Conservation (phyloP, 2,329 filamentous ascomycete species). For the Nigrospora osmanthi region DNA sequence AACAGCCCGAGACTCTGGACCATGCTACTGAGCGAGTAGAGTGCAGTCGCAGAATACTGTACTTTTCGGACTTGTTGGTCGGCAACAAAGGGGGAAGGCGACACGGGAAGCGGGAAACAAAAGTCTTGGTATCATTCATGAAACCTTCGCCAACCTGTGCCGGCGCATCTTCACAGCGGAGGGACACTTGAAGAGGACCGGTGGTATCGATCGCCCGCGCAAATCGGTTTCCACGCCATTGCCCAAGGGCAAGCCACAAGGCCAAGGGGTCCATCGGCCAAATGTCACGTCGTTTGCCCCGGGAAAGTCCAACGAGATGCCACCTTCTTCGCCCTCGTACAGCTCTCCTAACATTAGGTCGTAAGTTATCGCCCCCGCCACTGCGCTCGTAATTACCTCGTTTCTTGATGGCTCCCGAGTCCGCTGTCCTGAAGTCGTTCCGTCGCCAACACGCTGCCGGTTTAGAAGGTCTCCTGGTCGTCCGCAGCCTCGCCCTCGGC, state of each 20-base stretch:
- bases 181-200: neutral
- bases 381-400: neutral
- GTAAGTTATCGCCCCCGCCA: neutral
- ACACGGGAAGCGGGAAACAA: neutral
- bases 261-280: neutral
- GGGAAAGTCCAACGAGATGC: neutral
- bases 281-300: neutral
- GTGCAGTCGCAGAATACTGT: neutral
- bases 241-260: neutral
- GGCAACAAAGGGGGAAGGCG: neutral
- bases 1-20: too few relatives aligned
- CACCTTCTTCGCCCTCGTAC: slow-evolving; percentile 1
- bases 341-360: neutral
- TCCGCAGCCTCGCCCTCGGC: slow-evolving; percentile 64
- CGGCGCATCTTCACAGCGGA: neutral
- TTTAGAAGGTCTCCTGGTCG: slow-evolving; percentile 74
- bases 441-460: neutral
- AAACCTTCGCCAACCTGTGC: neutral
- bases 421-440: neutral
- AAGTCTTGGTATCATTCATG: slow-evolving; percentile 5
- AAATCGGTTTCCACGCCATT: neutral
- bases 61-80: neutral
- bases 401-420: neutral
- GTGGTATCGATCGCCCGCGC: too few relatives aligned
- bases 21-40: too few relatives aligned